Conservation (phyloP, 805 yeast species). For the Pichia scutulata region DNA sequence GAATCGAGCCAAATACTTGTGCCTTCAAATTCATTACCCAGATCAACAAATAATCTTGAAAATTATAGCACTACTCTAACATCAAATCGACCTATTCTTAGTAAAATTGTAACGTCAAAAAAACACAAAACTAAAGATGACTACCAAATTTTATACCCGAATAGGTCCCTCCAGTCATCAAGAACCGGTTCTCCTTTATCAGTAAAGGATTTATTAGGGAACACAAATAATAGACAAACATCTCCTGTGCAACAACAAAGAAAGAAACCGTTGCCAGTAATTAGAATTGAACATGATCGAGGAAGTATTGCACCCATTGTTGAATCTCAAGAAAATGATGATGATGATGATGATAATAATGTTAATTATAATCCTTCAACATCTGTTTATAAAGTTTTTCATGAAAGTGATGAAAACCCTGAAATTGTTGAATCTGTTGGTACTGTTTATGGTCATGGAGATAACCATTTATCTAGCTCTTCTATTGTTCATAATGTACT, state of each 20-base stretch:
- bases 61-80: background rate
- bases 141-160: slow-evolving; percentile 4
- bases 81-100: background rate
- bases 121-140: background rate
- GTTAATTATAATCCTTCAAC: background rate
- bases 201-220: background rate
- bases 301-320: background rate
- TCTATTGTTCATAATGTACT: background rate
- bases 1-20: background rate
- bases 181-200: background rate
- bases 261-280: background rate
- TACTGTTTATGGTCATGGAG: background rate
- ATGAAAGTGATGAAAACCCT: background rate
- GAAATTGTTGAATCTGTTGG: background rate
- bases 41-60: background rate
- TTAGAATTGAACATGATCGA: background rate
- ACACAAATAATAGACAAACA: background rate
- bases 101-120: background rate
- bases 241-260: background rate
- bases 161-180: background rate
- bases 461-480: background rate
- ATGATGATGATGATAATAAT: background rate
- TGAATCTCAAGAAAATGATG: background rate
- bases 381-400: background rate
- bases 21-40: background rate